These are phyloP conservation scores for Neospora caninum DNA, from an alignment of 169 alveolate species.

Conservation along the genomic window DNA sequence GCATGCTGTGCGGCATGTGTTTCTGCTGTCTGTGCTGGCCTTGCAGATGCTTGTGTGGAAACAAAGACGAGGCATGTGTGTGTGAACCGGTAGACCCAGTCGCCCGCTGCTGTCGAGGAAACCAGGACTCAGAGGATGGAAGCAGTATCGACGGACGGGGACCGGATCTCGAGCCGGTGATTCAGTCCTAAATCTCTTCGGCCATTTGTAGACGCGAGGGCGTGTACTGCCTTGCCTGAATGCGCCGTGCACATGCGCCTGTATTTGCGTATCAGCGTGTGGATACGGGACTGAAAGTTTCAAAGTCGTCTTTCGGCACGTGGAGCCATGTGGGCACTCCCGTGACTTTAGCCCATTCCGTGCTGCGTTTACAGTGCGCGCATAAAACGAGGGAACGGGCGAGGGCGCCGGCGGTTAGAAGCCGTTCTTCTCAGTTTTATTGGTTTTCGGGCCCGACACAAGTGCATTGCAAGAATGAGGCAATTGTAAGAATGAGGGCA, in stretches of 20 bases:
- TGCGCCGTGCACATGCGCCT: background rate
- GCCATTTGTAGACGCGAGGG: background rate
- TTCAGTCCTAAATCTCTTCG: background rate
- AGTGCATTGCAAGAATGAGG: too few relatives aligned
- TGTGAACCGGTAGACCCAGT: constrained; percentile 24
- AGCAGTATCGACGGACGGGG: constrained; percentile 16
- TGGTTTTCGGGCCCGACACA: too few relatives aligned
- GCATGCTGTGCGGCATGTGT: background rate
- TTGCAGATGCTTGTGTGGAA: background rate
- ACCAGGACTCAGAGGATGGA: background rate
- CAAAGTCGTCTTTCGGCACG: too few relatives aligned
- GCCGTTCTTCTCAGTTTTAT: too few relatives aligned
- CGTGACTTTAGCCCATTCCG: too few relatives aligned
- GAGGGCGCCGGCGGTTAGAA: too few relatives aligned
- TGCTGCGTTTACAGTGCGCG: too few relatives aligned
- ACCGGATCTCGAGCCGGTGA: background rate
- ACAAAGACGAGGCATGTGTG: background rate
- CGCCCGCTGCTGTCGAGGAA: background rate
- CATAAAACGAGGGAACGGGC: too few relatives aligned
- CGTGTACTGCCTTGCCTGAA: background rate
- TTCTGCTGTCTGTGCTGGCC: background rate
- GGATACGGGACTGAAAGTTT: too few relatives aligned
- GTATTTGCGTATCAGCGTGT: too few relatives aligned
- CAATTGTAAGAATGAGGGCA: too few relatives aligned
- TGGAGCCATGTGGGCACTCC: too few relatives aligned